Evolutionary conservation across 441 rosid species (phyloP).

Genomic region (Adansonia rubrostipa): DNA sequence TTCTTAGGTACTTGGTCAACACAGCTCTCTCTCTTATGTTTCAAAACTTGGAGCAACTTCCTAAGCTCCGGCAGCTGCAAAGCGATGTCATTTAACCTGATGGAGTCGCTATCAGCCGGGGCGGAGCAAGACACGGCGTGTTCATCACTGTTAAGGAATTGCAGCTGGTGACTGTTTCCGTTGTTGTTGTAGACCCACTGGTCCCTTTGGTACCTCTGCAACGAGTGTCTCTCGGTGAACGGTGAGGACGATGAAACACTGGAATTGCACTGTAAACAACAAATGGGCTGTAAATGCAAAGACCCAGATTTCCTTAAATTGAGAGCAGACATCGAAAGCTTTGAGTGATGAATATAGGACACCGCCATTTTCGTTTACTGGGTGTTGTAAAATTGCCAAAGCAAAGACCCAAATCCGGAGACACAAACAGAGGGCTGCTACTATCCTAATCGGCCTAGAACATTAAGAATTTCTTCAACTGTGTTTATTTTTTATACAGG

Average conservation of each 20-base stretch:
- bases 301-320: conserved; percentile 35
- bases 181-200: conserved; percentile 60
- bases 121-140: conserved; percentile 34
- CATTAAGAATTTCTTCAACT: background rate
- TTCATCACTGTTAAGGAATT: conserved; percentile 15
- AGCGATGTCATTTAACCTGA: conserved; percentile 71
- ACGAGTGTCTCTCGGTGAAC: conserved; percentile 84
- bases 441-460: background rate
- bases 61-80: conserved; percentile 86
- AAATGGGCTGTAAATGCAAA: conserved; percentile 24
- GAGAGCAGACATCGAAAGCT: conserved; percentile 40
- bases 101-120: conserved; percentile 44
- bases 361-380: conserved; percentile 49
- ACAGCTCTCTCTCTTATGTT: conserved; percentile 57
- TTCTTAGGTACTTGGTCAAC: conserved; percentile 44
- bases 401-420: background rate
- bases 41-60: conserved; percentile 70
- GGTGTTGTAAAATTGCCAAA: background rate
- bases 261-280: conserved; percentile 46
- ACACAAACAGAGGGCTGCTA: background rate
- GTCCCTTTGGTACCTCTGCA: conserved; percentile 75
- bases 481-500: background rate
- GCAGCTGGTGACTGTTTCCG: conserved; percentile 20
- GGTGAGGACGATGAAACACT: conserved; percentile 62
- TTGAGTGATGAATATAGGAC: conserved; percentile 29